Conservation (phyloP, 2,329 filamentous ascomycete genomes). For the Aureobasidium mangrovei region DNA sequence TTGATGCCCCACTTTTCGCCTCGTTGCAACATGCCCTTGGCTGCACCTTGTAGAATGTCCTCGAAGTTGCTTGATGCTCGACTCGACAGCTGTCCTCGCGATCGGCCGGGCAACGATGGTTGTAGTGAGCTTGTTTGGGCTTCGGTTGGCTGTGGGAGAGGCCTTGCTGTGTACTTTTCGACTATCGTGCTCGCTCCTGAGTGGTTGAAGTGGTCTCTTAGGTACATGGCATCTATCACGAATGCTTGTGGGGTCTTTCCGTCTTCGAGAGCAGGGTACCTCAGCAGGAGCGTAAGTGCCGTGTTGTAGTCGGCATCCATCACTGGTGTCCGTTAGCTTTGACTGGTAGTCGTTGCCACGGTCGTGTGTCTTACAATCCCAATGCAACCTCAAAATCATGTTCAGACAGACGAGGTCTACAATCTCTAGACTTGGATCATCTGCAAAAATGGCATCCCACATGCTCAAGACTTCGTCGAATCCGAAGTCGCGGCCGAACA, state of each 20-base stretch:
- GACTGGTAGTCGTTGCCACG: not conserved
- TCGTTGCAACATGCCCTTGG: constrained; percentile 63
- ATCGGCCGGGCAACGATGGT: not conserved
- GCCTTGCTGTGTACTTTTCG: constrained; percentile 55
- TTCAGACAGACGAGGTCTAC: constrained; percentile 87
- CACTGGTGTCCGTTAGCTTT: constrained; percentile 41
- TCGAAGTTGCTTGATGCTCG: constrained; percentile 50
- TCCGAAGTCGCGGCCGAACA: constrained; percentile 89
- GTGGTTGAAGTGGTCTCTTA: constrained; percentile 55
- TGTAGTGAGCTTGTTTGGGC: constrained; percentile 17
- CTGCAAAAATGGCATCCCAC: constrained; percentile 87
- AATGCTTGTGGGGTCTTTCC: constrained; percentile 50
- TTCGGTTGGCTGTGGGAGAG: constrained; percentile 24
- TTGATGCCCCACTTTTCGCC: constrained; percentile 73
- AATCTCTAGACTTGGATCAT: constrained; percentile 69
- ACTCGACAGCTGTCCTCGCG: not conserved
- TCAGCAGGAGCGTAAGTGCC: constrained; percentile 71
- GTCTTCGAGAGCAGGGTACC: constrained; percentile 58
- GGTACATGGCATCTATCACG: constrained; percentile 74
- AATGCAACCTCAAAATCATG: constrained; percentile 86
- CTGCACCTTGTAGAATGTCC: constrained; percentile 64
- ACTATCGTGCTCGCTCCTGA: constrained; percentile 59
- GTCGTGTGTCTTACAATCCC: constrained; percentile 56
- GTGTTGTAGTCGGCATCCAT: constrained; percentile 80
- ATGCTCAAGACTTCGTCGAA: constrained; percentile 75